Base-by-base conservation (phyloP, 2,329 filamentous ascomycete genomes). In the Cylindrodendrum hubeiense region DNA sequence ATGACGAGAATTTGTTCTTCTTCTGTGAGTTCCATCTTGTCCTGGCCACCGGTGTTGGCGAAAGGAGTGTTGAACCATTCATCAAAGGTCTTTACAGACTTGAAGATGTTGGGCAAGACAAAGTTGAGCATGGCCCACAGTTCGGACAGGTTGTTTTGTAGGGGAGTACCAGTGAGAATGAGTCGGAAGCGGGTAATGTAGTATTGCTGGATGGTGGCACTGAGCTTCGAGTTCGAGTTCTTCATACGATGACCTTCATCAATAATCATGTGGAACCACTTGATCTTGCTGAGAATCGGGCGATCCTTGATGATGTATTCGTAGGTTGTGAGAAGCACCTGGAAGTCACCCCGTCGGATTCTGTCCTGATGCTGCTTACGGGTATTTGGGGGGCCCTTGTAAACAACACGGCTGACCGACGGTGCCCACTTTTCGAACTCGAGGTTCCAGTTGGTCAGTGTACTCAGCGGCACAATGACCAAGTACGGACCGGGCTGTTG, bases 41-140 rank as follows among this genome's bases (percentile, higher is more conserved):
- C 96, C 81, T 98, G 95, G 43, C 94, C 91, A 81, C 96, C 96
- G 5, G 96, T 99, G 78, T 99, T 99, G 72, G 96, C 96, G 79
- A 99, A 99, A 0, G 96, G 96, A 26, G 96, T 99, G 79, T 98
- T 99, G 89, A 99, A 99, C 96, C 96, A 99, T 80, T 99, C 96
- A 79, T 99, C 96, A 77, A 99, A 99, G 2, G 95, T 98, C 79
- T 96, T 98, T 67, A 95, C 94, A 2, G 96, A 98, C 80, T 99
- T 99, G 90, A 99, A 99, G 71, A 99, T 99, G 73, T 94, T 98
- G 3, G 96, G 96, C 52, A 99, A 85, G 43, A 98, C 96, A 79
- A 99, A 99, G 83, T 99, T 99, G 76, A 99, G 92, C 85, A 99
- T 91, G 26, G 96, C 94, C 96, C 96, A 99, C 74, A 99, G 84